Conservation (phyloP, 2,329 filamentous ascomycete genomes). For the Ophidiomyces ophidiicola region DNA sequence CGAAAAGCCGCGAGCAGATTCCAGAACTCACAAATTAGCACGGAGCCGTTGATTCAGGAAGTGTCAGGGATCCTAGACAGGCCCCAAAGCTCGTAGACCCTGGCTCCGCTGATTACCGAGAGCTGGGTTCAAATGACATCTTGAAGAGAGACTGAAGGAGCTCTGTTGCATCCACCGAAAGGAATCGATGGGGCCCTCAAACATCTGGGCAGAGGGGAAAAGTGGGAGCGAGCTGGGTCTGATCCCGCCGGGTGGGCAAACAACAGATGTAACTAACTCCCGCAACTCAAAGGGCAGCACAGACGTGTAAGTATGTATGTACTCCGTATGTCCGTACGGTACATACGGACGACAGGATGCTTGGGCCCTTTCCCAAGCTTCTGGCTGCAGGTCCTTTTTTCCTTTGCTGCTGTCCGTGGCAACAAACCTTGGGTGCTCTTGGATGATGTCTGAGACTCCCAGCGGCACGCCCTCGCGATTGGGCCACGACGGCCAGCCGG, state of each 20-base stretch:
- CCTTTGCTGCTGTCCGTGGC: not conserved
- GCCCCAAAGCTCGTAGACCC: not conserved
- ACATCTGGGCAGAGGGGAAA: not conserved
- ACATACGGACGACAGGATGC: not conserved
- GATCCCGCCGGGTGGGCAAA: no score
- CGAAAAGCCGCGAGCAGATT: conserved; percentile 2
- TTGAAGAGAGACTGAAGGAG: not conserved
- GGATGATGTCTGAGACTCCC: not conserved
- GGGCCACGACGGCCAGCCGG: conserved; percentile 6
- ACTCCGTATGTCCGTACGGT: no score
- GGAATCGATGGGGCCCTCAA: not conserved
- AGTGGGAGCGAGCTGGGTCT: not conserved
- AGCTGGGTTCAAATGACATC: not conserved
- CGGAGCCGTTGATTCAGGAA: conserved; percentile 4
- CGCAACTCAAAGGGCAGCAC: no score
- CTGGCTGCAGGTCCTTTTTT: not conserved
- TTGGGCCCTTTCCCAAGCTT: not conserved
- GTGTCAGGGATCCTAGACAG: conserved; percentile 8
- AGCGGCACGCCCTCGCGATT: conserved; percentile 3
- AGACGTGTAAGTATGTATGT: no score
- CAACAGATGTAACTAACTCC: no score
- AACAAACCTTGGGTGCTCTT: not conserved
- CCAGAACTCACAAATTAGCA: conserved; percentile 7
- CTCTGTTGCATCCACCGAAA: not conserved
- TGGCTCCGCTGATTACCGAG: conserved; percentile 5